These are phyloP conservation scores for Lactarius vividus DNA, from an alignment of 768 basidiomycete genomes.

Conservation along the genomic window DNA sequence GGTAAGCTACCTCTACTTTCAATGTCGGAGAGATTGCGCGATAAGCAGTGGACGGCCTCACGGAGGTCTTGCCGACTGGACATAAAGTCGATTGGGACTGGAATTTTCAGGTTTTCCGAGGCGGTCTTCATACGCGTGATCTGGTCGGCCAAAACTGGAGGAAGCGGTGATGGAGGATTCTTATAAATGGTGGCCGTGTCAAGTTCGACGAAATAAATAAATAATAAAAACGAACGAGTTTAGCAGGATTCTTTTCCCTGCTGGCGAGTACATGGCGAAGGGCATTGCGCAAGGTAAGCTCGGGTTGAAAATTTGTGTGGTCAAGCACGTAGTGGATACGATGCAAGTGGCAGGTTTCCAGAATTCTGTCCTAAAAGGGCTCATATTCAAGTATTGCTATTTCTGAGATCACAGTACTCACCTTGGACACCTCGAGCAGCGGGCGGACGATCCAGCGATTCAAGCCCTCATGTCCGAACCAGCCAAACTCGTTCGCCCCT, in stretches of 20 bases:
- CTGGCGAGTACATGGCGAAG: slow-evolving; percentile 49
- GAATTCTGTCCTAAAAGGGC: slow-evolving; percentile 62
- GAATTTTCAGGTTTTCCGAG: slow-evolving; percentile 13
- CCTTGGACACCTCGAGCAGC: slow-evolving; percentile 66
- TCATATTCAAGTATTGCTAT: background rate
- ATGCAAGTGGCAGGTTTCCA: slow-evolving; percentile 71
- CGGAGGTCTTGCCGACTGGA: slow-evolving; percentile 16
- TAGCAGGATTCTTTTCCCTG: slow-evolving; percentile 18
- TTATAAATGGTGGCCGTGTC: background rate
- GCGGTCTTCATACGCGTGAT: background rate
- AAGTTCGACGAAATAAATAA: background rate
- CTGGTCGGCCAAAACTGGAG: slow-evolving; percentile 12
- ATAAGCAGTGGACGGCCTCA: slow-evolving; percentile 9
- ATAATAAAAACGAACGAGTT: slow-evolving; percentile 6
- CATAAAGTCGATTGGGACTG: slow-evolving; percentile 19
- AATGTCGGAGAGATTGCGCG: slow-evolving; percentile 21
- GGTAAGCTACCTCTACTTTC: slow-evolving; percentile 19
- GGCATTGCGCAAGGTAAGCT: slow-evolving; percentile 67
- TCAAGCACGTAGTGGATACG: slow-evolving; percentile 62
- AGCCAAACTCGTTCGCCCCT: slow-evolving; percentile 36
- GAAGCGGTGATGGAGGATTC: slow-evolving; percentile 1
- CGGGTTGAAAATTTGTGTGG: slow-evolving; percentile 71
- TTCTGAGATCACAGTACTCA: slow-evolving; percentile 32
- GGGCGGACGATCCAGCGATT: slow-evolving; percentile 69
- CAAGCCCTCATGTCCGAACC: slow-evolving; percentile 57